Evolutionary conservation across 1,139 yeast species (phyloP).

Genomic region (Blastobotrys aristatus): DNA sequence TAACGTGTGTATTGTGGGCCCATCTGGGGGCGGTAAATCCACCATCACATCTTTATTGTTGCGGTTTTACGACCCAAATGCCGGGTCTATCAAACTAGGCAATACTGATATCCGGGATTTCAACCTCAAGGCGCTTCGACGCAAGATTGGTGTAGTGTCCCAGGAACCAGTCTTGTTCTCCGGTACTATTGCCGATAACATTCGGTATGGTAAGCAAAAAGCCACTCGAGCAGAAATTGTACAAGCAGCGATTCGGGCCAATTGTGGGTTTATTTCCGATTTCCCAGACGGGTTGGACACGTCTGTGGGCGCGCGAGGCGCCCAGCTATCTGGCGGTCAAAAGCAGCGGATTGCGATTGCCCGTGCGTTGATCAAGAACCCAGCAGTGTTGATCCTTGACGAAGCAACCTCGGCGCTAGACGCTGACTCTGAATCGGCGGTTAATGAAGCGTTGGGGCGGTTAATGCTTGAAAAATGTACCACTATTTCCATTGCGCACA

Average conservation of each 20-base stretch:
- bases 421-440: slow-evolving; percentile 80
- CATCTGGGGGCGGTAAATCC: slow-evolving; percentile 93
- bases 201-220: slow-evolving; percentile 62
- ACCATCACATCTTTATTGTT: slow-evolving; percentile 76
- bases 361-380: slow-evolving; percentile 69
- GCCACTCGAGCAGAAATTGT: slow-evolving; percentile 59
- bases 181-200: slow-evolving; percentile 83
- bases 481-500: slow-evolving; percentile 86
- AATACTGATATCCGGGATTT: slow-evolving; percentile 61
- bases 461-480: slow-evolving; percentile 66
- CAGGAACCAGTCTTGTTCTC: slow-evolving; percentile 94
- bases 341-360: slow-evolving; percentile 83
- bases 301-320: slow-evolving; percentile 77
- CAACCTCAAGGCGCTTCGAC: slow-evolving; percentile 68
- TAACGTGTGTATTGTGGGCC: slow-evolving; percentile 91
- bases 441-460: slow-evolving; percentile 56
- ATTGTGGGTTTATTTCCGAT: slow-evolving; percentile 66
- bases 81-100: slow-evolving; percentile 64
- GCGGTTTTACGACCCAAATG: slow-evolving; percentile 72
- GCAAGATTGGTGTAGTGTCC: slow-evolving; percentile 79
- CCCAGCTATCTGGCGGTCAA: slow-evolving; percentile 86
- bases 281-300: slow-evolving; percentile 85
- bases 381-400: slow-evolving; percentile 65
- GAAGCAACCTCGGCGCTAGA: slow-evolving; percentile 85
- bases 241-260: slow-evolving; percentile 71